Percentiles rank a stretch among this genome's conserved stretches.
These are phyloP conservation scores for Suillus subalutaceus DNA, from an alignment of 768 basidiomycete species.

Conservation along the genomic window DNA sequence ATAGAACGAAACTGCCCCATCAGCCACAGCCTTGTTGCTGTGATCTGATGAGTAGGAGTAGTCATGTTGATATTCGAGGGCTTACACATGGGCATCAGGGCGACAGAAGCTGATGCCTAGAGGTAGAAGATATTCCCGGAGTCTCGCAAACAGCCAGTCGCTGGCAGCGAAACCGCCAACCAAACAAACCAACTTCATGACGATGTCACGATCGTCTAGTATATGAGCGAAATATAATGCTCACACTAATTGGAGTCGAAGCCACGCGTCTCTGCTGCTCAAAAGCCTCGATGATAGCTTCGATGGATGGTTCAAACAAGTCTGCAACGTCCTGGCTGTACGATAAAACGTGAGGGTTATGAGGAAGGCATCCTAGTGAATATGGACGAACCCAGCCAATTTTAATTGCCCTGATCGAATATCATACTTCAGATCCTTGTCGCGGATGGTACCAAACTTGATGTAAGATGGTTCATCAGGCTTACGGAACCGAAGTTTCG, in stretches of 20 bases:
- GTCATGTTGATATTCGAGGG: too few relatives aligned
- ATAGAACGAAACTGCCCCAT: too few relatives aligned
- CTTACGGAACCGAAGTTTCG: too few relatives aligned
- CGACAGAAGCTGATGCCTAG: constrained; percentile 41
- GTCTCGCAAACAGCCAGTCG: constrained; percentile 42
- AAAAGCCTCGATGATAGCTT: constrained; percentile 33
- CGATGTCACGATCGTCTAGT: neutral
- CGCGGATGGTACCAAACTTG: too few relatives aligned
- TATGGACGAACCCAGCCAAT: constrained; percentile 32
- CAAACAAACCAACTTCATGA: constrained; percentile 37
- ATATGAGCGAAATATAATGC: constrained; percentile 9
- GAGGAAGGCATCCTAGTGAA: neutral
- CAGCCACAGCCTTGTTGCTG: too few relatives aligned
- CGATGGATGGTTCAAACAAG: constrained; percentile 43
- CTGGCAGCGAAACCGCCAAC: constrained; percentile 51
- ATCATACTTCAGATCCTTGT: too few relatives aligned
- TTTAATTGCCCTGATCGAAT: constrained; percentile 41
- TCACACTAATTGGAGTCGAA: constrained; percentile 26
- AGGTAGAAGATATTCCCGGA: constrained; percentile 36
- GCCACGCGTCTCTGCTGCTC: constrained; percentile 26
- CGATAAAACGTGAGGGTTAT: neutral
- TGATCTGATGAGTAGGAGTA: too few relatives aligned
- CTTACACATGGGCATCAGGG: constrained; percentile 50
- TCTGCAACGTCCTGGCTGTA: constrained; percentile 34
- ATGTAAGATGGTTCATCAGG: too few relatives aligned